Conservation (phyloP, 192 early-diverging fungal species). For the Coemansia sp. region DNA sequence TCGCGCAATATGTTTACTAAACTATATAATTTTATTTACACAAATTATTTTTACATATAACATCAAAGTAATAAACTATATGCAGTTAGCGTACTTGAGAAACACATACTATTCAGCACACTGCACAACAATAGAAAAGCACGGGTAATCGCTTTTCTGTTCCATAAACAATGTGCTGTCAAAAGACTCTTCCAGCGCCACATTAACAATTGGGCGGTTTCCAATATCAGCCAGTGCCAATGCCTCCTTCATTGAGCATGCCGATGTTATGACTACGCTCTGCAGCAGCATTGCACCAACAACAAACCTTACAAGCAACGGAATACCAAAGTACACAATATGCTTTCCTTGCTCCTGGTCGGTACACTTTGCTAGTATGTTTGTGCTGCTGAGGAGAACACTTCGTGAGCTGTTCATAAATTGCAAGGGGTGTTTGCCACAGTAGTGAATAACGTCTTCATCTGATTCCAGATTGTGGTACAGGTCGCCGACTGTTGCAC, state of each 20-base stretch:
- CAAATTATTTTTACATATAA: no score
- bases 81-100: no score
- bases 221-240: not conserved
- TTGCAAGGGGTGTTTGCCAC: not conserved
- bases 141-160: not conserved
- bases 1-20: no score
- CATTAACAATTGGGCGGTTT: not conserved
- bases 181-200: not conserved
- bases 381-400: not conserved
- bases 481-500: not conserved
- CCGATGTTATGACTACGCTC: not conserved
- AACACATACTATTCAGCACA: not conserved
- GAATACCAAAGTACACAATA: not conserved
- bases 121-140: not conserved
- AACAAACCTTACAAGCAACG: not conserved
- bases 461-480: not conserved
- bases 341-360: not conserved
- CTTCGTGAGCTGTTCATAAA: not conserved
- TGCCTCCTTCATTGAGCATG: not conserved
- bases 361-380: not conserved
- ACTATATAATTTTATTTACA: no score
- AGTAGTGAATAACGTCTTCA: not conserved
- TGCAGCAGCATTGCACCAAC: not conserved
- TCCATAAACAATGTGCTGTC: not conserved
- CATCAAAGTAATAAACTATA: no score